Percentiles rank a stretch among this genome's conserved stretches.
phyloP scores from a whole-genome alignment of 768 basidiomycete species.

The Lactarius hatsudake region DNA sequence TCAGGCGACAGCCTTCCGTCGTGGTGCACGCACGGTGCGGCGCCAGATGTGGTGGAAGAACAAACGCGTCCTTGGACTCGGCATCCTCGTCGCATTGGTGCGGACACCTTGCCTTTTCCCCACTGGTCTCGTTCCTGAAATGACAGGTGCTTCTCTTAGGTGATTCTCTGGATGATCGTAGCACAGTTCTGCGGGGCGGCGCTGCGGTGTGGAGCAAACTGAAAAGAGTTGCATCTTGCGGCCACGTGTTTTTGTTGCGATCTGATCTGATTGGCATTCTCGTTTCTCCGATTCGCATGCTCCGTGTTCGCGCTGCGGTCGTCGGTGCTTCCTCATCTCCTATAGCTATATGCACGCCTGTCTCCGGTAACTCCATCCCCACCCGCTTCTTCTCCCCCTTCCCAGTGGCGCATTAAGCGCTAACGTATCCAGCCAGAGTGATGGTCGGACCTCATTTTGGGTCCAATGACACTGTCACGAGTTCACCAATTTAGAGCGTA shows the following conservation, averaged over 20 bases:
- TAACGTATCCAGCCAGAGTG: not conserved
- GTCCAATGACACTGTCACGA: slow-evolving; percentile 23
- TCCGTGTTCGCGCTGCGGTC: not conserved
- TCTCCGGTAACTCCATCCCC: slow-evolving; percentile 7
- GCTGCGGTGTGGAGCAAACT: slow-evolving; percentile 56
- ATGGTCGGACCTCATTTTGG: slow-evolving; percentile 13
- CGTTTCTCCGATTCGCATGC: slow-evolving; percentile 9
- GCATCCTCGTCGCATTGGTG: slow-evolving; percentile 68
- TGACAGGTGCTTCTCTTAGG: slow-evolving; percentile 37
- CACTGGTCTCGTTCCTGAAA: slow-evolving; percentile 9
- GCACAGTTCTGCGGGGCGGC: slow-evolving; percentile 90
- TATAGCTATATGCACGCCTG: slow-evolving; percentile 14
- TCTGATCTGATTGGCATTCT: slow-evolving; percentile 18
- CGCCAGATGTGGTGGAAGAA: slow-evolving; percentile 92
- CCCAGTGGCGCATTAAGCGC: slow-evolving; percentile 18
- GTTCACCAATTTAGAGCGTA: not conserved
- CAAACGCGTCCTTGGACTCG: slow-evolving; percentile 63
- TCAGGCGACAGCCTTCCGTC: slow-evolving; percentile 89
- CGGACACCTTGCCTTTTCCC: slow-evolving; percentile 32
- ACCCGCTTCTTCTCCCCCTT: not conserved
- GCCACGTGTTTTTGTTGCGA: slow-evolving; percentile 8
- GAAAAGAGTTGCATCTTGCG: not conserved
- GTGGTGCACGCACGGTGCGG: slow-evolving; percentile 80
- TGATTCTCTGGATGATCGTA: slow-evolving; percentile 76
- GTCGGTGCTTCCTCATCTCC: slow-evolving; percentile 14